Evolutionary conservation across 2,329 filamentous ascomycete genomes (phyloP).

Genomic region (Metarhizium guizhouense): DNA sequence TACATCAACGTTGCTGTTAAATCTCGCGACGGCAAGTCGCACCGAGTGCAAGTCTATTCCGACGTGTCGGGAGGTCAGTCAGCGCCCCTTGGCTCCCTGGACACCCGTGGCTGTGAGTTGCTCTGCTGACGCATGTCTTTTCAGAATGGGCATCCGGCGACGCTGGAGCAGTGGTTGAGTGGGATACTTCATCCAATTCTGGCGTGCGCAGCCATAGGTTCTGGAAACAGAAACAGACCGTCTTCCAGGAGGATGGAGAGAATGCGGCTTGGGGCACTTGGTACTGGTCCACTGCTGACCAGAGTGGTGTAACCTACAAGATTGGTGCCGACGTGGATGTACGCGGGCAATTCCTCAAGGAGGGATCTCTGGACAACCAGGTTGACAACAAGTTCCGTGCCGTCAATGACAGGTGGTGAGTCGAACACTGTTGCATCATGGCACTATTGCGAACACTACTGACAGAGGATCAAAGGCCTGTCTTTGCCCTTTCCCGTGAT

Average conservation of each 20-base stretch:
- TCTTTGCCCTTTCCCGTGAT: conserved; percentile 67
- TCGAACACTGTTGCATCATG: background rate
- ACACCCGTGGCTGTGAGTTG: background rate
- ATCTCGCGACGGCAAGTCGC: conserved; percentile 51
- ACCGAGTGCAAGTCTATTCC: conserved; percentile 62
- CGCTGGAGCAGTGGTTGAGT: conserved; percentile 43
- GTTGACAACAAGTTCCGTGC: conserved; percentile 53
- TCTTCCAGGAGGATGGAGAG: conserved; percentile 60
- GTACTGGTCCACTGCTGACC: conserved; percentile 60
- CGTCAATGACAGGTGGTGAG: conserved; percentile 25
- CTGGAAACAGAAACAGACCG: conserved; percentile 47
- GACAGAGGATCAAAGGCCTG: conserved; percentile 40
- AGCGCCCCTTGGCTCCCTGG: background rate
- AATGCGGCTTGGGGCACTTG: conserved; percentile 75
- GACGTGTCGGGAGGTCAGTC: conserved; percentile 46
- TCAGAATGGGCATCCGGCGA: conserved; percentile 67
- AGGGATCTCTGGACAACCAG: conserved; percentile 52
- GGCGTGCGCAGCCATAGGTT: conserved; percentile 57
- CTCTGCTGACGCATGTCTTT: background rate
- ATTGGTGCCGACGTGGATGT: conserved; percentile 59
- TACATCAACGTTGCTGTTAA: conserved; percentile 57
- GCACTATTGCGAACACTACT: background rate
- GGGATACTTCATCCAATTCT: conserved; percentile 45
- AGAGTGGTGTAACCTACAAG: conserved; percentile 51
- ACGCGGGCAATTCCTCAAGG: conserved; percentile 55